These are phyloP conservation scores for Tieghemiomyces parasiticus DNA, from an alignment of 192 early-diverging fungal genomes.

Conservation along the genomic window DNA sequence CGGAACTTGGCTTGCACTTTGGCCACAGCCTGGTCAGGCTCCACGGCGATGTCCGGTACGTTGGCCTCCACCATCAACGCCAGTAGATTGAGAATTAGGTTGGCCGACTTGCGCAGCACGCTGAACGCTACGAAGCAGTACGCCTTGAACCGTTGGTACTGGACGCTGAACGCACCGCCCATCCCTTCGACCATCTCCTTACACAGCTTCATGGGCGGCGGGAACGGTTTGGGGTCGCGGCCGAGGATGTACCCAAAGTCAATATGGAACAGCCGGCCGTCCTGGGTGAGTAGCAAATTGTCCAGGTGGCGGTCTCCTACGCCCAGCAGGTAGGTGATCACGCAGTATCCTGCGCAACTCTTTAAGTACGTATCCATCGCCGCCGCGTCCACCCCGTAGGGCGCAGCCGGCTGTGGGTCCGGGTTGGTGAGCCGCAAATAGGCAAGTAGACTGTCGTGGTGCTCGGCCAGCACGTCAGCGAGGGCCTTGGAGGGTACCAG, in stretches of 20 bases:
- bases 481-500: slow-evolving; percentile 83
- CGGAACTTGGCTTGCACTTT: slow-evolving; percentile 97
- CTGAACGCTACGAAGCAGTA: slow-evolving; percentile 95
- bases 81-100: slow-evolving; percentile 95
- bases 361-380: slow-evolving; percentile 94
- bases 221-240: slow-evolving; percentile 98
- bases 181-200: slow-evolving; percentile 99
- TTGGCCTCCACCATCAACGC: slow-evolving; percentile 95
- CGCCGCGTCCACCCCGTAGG: slow-evolving; percentile 47
- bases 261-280: slow-evolving; percentile 88
- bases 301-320: slow-evolving; percentile 98
- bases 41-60: slow-evolving; percentile 93
- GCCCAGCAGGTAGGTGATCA: slow-evolving; percentile 94
- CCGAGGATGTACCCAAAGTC: slow-evolving; percentile 99
- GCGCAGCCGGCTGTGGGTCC: slow-evolving; percentile 34
- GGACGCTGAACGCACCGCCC: slow-evolving; percentile 80
- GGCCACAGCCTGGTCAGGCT: slow-evolving; percentile 92
- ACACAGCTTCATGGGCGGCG: slow-evolving; percentile 98
- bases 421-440: slow-evolving; percentile 67
- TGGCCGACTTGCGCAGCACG: slow-evolving; percentile 81
- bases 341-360: slow-evolving; percentile 97
- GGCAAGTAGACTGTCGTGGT: slow-evolving; percentile 62
- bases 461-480: slow-evolving; percentile 76
- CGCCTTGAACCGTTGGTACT: slow-evolving; percentile 82
- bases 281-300: slow-evolving; percentile 78